phyloP scores from a whole-genome alignment of 345 rosid species.

The Isatis tinctoria region DNA sequence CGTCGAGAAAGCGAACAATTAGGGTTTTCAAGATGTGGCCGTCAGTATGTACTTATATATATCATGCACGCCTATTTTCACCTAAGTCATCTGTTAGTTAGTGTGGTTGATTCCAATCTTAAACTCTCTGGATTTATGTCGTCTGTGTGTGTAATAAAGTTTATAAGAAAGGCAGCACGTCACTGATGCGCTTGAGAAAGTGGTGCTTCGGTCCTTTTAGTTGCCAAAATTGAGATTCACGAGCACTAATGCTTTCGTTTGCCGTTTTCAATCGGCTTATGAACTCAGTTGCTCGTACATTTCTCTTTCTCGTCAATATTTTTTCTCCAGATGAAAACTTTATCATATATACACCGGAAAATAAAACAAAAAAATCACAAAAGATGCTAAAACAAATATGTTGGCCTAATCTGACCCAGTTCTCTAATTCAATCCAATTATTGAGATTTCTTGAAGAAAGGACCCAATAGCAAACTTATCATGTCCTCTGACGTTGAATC shows the following conservation, averaged over 20 bases:
- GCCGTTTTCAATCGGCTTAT: slow-evolving; percentile 22
- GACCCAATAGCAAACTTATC: slow-evolving; percentile 20
- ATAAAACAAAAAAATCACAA: not conserved
- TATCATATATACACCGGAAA: not conserved
- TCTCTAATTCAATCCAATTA: not conserved
- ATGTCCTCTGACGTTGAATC: slow-evolving; percentile 13
- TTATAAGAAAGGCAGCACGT: slow-evolving; percentile 23
- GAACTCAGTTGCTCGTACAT: slow-evolving; percentile 32
- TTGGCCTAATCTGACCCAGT: not conserved
- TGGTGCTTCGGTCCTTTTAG: slow-evolving; percentile 41
- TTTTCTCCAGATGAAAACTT: not conserved
- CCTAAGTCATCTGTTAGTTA: not conserved
- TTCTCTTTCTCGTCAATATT: not conserved
- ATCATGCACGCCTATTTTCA: not conserved
- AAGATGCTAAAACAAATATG: not conserved
- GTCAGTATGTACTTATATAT: not conserved
- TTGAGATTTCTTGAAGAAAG: slow-evolving; percentile 10
- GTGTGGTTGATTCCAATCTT: not conserved
- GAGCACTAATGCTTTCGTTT: slow-evolving; percentile 36
- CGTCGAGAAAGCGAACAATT: not conserved
- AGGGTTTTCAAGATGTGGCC: slow-evolving; percentile 14
- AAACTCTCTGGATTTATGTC: not conserved
- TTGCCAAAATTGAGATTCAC: slow-evolving; percentile 27
- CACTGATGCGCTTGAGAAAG: slow-evolving; percentile 37
- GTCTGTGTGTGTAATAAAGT: not conserved